A percentile compares a stretch with the other conserved stretches of the same genome.
Conservation (phyloP, 2,329 filamentous ascomycete genomes). For the Blastomyces parvus region DNA sequence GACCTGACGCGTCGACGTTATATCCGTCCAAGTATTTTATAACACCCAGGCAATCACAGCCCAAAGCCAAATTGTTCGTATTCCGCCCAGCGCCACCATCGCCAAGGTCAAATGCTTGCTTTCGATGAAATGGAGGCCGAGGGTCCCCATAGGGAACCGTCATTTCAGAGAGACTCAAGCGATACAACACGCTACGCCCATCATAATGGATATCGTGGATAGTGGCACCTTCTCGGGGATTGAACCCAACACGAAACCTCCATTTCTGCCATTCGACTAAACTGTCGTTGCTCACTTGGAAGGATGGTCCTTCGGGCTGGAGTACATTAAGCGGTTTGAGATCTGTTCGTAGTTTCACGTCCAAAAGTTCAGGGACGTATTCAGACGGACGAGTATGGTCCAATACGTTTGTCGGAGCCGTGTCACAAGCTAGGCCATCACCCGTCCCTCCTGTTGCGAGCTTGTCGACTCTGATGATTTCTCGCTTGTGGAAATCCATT, state of each 20-base stretch:
- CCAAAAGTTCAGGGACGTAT: constrained; percentile 44
- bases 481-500: constrained; percentile 48
- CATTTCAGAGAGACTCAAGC: constrained; percentile 58
- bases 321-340: constrained; percentile 59
- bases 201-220: constrained; percentile 59
- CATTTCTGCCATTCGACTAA: constrained; percentile 55
- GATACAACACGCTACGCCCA: constrained; percentile 52
- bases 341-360: constrained; percentile 40
- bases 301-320: constrained; percentile 58
- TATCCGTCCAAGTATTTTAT: constrained; percentile 54
- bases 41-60: constrained; percentile 58
- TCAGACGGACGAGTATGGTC: constrained; percentile 45
- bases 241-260: constrained; percentile 59
- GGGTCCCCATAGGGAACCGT: constrained; percentile 56
- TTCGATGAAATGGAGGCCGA: constrained; percentile 53
- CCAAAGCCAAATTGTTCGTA: constrained; percentile 56
- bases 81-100: constrained; percentile 54
- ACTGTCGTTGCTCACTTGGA: constrained; percentile 44
- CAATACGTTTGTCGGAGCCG: constrained; percentile 40
- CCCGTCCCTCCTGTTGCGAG: constrained; percentile 44
- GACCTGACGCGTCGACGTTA: constrained; percentile 43
- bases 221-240: constrained; percentile 56
- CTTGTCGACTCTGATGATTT: constrained; percentile 49
- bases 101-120: constrained; percentile 61
- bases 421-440: constrained; percentile 39